A percentile compares a stretch with the other conserved stretches of the same genome.
Evolutionary conservation across 139 green algal species (phyloP).

Genomic region (Bryopsis sp.): DNA sequence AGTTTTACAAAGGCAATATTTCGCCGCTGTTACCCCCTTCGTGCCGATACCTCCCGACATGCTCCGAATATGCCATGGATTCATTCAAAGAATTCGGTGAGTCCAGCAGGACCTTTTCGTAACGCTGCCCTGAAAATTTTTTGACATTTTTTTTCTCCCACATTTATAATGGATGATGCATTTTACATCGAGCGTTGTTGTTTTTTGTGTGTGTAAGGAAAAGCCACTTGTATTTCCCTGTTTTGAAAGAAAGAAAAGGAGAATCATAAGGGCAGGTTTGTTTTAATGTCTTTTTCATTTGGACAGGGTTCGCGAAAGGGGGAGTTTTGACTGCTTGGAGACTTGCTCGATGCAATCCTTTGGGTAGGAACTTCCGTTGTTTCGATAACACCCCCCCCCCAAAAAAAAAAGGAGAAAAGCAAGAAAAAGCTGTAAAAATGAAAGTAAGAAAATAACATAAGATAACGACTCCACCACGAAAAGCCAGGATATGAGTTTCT

Average conservation of each 20-base stretch:
- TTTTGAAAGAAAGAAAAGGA: background rate
- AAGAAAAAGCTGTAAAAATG: background rate
- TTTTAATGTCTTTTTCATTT: background rate
- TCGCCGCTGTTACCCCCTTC: conserved; percentile 60
- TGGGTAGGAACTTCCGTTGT: conserved; percentile 15
- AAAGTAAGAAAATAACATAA: background rate
- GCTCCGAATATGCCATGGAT: conserved; percentile 42
- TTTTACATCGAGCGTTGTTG: background rate
- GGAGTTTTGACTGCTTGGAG: conserved; percentile 68
- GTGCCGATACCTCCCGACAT: conserved; percentile 75
- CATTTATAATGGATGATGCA: too few species aligned
- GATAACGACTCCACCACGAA: background rate
- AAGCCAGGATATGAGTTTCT: background rate
- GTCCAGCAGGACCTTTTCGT: background rate
- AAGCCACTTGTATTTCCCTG: background rate
- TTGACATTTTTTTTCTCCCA: too few species aligned
- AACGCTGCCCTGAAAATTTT: background rate
- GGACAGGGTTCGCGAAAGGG: conserved; percentile 41
- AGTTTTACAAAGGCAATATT: conserved; percentile 59
- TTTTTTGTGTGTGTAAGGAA: background rate
- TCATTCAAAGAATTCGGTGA: conserved; percentile 5
- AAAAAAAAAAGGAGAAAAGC: background rate
- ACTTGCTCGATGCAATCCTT: conserved; percentile 66
- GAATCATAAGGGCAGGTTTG: background rate
- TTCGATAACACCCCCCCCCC: background rate